Conservation (phyloP, 768 basidiomycete genomes). For the Neoboletus subvelutipes region DNA sequence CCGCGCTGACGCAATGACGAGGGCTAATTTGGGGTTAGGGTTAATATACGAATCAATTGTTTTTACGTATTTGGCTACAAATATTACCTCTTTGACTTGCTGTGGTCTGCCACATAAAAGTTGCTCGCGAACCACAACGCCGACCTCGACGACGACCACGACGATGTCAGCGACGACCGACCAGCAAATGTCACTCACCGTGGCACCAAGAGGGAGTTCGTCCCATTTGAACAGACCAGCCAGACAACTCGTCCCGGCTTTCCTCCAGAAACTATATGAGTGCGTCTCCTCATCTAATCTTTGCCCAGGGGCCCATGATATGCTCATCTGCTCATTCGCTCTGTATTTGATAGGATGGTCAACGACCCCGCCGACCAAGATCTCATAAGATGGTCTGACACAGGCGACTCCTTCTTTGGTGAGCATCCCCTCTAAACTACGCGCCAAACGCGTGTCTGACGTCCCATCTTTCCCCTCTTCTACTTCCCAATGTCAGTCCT, state of each 20-base stretch:
- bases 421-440: conserved; percentile 9
- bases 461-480: not conserved
- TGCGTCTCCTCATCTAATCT: conserved; percentile 38
- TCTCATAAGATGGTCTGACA: conserved; percentile 89
- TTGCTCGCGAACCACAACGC: not conserved
- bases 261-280: conserved; percentile 93
- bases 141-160: conserved; percentile 10
- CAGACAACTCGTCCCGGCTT: conserved; percentile 66
- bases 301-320: conserved; percentile 7
- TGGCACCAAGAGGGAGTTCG: conserved; percentile 40
- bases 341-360: conserved; percentile 67
- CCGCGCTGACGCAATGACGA: too few species aligned
- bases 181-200: conserved; percentile 57
- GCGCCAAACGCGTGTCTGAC: not conserved
- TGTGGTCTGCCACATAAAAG: conserved; percentile 16
- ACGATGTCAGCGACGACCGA: conserved; percentile 47
- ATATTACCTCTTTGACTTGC: conserved; percentile 11
- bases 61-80: conserved; percentile 14
- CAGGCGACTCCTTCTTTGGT: conserved; percentile 94
- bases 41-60: not conserved
- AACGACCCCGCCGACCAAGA: conserved; percentile 80
- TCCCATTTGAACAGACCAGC: conserved; percentile 46
- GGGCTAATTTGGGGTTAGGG: conserved; percentile 7
- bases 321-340: conserved; percentile 8
- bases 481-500: conserved; percentile 55